phyloP scores from a whole-genome alignment of 2,329 filamentous ascomycete genomes.

The Fusarium nygamai region DNA sequence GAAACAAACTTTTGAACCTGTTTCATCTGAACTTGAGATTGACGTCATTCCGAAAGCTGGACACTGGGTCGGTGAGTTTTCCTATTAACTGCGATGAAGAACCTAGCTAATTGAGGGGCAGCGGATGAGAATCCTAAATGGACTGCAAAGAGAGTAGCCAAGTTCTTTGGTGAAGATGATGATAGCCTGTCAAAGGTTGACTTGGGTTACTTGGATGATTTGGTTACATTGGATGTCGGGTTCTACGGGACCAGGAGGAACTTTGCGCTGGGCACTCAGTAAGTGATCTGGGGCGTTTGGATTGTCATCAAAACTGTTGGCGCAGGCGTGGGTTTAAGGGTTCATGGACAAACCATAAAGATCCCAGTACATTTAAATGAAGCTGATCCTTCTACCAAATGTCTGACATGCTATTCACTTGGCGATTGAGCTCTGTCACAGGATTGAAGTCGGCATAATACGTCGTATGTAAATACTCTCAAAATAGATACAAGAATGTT shows the following conservation, averaged over 20 bases:
- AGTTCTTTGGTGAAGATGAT: conserved; percentile 29
- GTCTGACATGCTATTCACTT: too few relatives aligned
- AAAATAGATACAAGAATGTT: conserved; percentile 24
- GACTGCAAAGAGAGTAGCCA: conserved; percentile 28
- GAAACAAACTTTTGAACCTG: background rate
- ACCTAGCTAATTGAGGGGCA: background rate
- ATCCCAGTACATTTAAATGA: background rate
- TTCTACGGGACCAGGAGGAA: conserved; percentile 16
- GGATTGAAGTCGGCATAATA: background rate
- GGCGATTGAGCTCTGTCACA: too few relatives aligned
- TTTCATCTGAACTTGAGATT: conserved; percentile 25
- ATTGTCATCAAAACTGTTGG: fast-evolving
- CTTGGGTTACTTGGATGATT: conserved; percentile 28
- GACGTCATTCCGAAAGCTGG: conserved; percentile 42
- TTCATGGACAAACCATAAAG: too few relatives aligned
- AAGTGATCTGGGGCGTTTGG: fast-evolving
- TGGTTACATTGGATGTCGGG: conserved; percentile 33
- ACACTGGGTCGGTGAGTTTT: conserved; percentile 41
- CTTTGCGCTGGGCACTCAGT: background rate
- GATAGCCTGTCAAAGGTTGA: background rate
- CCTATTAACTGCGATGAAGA: fast-evolving
- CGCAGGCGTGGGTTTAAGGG: fast-evolving
- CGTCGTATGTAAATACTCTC: background rate
- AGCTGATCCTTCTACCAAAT: too few relatives aligned
- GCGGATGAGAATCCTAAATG: conserved; percentile 42